These are phyloP conservation scores for Didymellaceae sp. DNA, from an alignment of 2,329 filamentous ascomycete species.

Conservation along the genomic window DNA sequence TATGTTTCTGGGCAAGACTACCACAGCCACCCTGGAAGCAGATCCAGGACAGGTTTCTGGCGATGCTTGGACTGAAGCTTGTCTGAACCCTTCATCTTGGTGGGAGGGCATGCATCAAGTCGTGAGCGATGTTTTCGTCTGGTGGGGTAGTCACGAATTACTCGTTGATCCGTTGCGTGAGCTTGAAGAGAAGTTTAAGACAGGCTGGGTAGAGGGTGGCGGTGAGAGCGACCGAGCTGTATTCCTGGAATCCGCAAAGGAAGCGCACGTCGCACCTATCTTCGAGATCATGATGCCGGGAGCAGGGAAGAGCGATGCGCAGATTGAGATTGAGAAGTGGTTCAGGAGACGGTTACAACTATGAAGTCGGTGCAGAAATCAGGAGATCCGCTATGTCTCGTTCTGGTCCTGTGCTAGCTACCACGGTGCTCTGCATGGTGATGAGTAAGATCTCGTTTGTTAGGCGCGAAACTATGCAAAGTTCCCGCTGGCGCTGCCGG, in stretches of 20 bases:
- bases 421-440: too few species aligned
- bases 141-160: conserved; percentile 17
- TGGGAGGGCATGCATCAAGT: conserved; percentile 17
- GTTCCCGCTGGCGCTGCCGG: conserved; percentile 3
- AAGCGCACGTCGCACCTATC: conserved; percentile 31
- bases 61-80: conserved; percentile 25
- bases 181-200: conserved; percentile 10
- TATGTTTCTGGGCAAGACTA: conserved; percentile 23
- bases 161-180: conserved; percentile 23
- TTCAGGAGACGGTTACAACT: conserved; percentile 16
- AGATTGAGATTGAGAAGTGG: conserved; percentile 24
- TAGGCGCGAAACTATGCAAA: conserved; percentile 2
- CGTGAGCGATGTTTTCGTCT: conserved; percentile 19
- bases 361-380: too few species aligned
- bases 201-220: conserved; percentile 27
- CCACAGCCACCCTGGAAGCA: conserved; percentile 13
- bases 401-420: too few species aligned
- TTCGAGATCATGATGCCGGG: conserved; percentile 22
- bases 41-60: conserved; percentile 21
- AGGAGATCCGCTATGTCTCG: too few species aligned
- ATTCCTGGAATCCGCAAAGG: conserved; percentile 20
- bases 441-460: neutral
- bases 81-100: conserved; percentile 19
- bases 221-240: conserved; percentile 17
- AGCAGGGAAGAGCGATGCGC: conserved; percentile 11